Conservation (phyloP, 192 early-diverging fungal genomes). For the Geranomyces michiganensis region DNA sequence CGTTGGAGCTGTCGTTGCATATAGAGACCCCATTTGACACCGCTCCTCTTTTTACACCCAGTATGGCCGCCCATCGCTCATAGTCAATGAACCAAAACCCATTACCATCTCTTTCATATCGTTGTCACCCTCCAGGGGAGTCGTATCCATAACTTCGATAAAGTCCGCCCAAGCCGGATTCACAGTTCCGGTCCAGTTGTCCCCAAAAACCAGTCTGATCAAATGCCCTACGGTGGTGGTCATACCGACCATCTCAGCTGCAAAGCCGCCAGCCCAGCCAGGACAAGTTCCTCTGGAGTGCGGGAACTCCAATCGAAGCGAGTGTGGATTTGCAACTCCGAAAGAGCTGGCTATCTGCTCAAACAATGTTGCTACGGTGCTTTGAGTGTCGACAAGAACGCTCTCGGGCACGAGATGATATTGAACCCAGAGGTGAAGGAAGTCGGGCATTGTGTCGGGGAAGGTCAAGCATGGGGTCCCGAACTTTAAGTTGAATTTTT, state of each 20-base stretch:
- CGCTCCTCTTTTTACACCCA: too few relatives aligned
- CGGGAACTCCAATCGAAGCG: neutral
- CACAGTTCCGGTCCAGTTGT: slow-evolving; percentile 5
- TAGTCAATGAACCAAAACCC: neutral
- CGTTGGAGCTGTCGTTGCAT: too few relatives aligned
- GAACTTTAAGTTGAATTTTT: too few relatives aligned
- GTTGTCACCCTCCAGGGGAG: neutral
- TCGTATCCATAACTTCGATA: neutral
- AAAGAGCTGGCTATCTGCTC: neutral
- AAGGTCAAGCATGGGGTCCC: too few relatives aligned
- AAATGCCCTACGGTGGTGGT: neutral
- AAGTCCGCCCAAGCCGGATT: slow-evolving; percentile 11
- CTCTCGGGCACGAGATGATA: neutral
- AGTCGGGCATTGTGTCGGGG: too few relatives aligned
- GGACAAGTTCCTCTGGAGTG: neutral
- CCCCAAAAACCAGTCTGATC: neutral
- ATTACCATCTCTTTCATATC: neutral
- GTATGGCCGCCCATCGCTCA: neutral
- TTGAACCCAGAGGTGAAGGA: slow-evolving; percentile 1
- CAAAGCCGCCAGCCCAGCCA: neutral
- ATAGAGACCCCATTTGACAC: too few relatives aligned
- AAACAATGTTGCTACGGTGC: neutral
- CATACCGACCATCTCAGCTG: neutral
- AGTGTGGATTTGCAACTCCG: neutral
- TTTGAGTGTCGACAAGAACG: neutral